These are phyloP conservation scores for Solanum ossicruentum DNA, from an alignment of 257 asterid genomes.

Conservation along the genomic window DNA sequence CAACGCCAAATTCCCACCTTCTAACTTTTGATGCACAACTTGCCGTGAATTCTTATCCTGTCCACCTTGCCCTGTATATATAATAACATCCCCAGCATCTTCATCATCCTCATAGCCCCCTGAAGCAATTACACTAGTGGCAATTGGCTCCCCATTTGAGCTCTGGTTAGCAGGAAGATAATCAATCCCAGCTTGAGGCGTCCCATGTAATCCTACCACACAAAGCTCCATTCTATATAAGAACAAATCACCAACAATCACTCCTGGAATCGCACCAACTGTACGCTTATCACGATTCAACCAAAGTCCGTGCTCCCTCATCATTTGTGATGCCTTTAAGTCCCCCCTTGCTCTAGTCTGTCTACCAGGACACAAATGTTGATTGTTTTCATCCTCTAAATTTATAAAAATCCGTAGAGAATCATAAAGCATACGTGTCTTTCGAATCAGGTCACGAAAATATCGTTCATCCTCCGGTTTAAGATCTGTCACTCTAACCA, in stretches of 20 bases:
- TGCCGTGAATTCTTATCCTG: constrained; percentile 56
- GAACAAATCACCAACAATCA: constrained; percentile 65
- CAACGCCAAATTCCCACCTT: constrained; percentile 70
- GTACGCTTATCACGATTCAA: constrained; percentile 65
- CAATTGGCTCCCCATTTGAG: constrained; percentile 80
- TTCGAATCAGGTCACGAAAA: constrained; percentile 8
- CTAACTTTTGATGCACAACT: constrained; percentile 64
- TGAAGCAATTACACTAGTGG: constrained; percentile 77
- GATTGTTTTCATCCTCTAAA: constrained; percentile 4
- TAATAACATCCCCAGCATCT: constrained; percentile 67
- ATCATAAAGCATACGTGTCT: constrained; percentile 8
- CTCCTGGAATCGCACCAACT: constrained; percentile 73
- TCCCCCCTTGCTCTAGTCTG: constrained; percentile 5
- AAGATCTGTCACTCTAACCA: constrained; percentile 38
- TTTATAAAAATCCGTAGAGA: constrained; percentile 4
- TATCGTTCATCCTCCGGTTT: constrained; percentile 4
- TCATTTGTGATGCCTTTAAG: constrained; percentile 1
- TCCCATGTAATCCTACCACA: constrained; percentile 80
- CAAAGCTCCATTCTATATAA: constrained; percentile 78
- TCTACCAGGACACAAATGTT: not conserved
- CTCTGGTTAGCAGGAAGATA: constrained; percentile 58
- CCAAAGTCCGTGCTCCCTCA: constrained; percentile 58
- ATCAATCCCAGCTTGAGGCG: constrained; percentile 88
- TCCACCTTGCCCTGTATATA: constrained; percentile 94
- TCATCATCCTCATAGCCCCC: constrained; percentile 94